Evolutionary conservation across 306 rosid genomes (phyloP), one percentile per base, ranked within the genome.

Genomic region (Cyclanthera cordifolia): DNA sequence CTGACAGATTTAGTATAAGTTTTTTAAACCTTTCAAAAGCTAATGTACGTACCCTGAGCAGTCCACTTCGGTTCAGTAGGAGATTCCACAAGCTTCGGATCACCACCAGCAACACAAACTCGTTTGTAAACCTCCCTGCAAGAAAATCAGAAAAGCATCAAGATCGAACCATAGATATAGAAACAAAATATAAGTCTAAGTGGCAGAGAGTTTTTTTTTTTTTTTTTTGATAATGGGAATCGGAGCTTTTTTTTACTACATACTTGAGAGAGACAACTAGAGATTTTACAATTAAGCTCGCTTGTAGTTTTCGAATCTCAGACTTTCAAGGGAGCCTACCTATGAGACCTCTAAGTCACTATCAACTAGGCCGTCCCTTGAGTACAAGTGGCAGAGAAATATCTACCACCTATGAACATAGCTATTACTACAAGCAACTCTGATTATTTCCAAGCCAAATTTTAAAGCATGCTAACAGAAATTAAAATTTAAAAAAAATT

Each of bases 11-110:
- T 20, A 46, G 24, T 8, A 66, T 20, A 24, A 43, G 43, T 15
- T 11, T 17, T 6, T 53, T 75, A 55, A 60, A 45, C 51, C n/a
- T 39, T 55, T 56, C 55, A 20, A 71, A 48, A 37, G 16, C 41
- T 55, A 71, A 1, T 8, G 47, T 46, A 2, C 46, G 47, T 82
- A 93, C 99, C 99, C 70, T 69, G 55, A 19, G 96, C 71, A 25
- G 99, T 90, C 99, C 99, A 94, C 90, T 90, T 90, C 30, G 99
- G 99, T 87, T 88, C 99, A 56, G 83, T 81, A 72, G 96, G 88
- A 65, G 99, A 87, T 81, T 90, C 99, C 80, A 87, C 85, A 55
- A 82, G 52, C 14, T 67, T 68, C 57, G 91, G 78, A 82, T 93
- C 90, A 56, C 56, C 53, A 21, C 99, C 95, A 78, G 94, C 88